Evolutionary conservation across 78 protist species (phyloP), one percentile per base, ranked within the genome.

Genomic region (slime mould (Dictyostelium discoideum)): DNA sequence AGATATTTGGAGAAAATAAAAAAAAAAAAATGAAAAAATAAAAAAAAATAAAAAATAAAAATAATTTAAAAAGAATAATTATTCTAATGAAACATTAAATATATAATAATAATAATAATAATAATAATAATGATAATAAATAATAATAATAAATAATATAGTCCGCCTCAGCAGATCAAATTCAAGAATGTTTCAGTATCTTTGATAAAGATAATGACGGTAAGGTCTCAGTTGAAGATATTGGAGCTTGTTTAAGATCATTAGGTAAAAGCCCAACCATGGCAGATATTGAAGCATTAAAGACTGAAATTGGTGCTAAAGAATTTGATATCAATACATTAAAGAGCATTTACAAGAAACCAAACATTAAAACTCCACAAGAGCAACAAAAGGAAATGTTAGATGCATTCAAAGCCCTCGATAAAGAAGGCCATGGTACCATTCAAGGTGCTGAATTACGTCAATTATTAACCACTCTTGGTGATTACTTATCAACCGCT

Each of bases 141-240:
- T n/a, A n/a, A n/a, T n/a, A n/a, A n/a, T n/a, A n/a, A n/a, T n/a
- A n/a, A 9, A 32, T 54, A 32, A 22, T 8, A 50, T 32, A 50
- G 74, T 69, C 69, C 9, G 95, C 87, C 16, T 90, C 95, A 72
- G 81, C 85, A 42, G 93, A 88, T 67, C 93, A 88, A 80, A 90
- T 90, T 48, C 29, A 26, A 37, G 95, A 90, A 90, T 82, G 87
- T 80, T 90, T 90, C 42, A 11, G 54, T n/a, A 82, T 90, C 88
- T 90, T 67, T 73, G 95, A 90, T 72, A 90, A 90, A 54, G 95
- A 90, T 83, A 90, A 90, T 82, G 95, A 90, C 29, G 95, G 95
- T 46, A 90, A 90, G 78, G 95, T 90, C 50, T 13, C 69, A 72
- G 76, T 67, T 65, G 94, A 89, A 13, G 86, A 78, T 10, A 32